Percentiles rank a stretch among this genome's conserved stretches.
phyloP scores from a whole-genome alignment of 495 filamentous ascomycete genomes.

The Neurospora cerealis region DNA sequence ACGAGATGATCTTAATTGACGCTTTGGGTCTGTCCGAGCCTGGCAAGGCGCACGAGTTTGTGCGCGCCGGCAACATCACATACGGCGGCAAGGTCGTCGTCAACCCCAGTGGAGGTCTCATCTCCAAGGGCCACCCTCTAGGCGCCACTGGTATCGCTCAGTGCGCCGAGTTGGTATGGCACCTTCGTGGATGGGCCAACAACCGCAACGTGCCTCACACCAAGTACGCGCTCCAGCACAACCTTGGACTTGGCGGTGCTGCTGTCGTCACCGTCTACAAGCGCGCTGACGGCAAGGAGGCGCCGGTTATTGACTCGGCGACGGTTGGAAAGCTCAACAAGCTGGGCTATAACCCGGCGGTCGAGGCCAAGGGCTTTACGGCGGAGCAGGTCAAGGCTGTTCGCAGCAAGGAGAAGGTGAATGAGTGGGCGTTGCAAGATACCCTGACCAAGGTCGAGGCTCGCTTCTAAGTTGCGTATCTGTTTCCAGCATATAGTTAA shows the following conservation, averaged over 20 bases:
- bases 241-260: slow-evolving; percentile 85
- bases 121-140: slow-evolving; percentile 92
- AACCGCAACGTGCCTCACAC: slow-evolving; percentile 67
- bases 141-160: slow-evolving; percentile 91
- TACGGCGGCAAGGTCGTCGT: slow-evolving; percentile 82
- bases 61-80: slow-evolving; percentile 79
- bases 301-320: slow-evolving; percentile 42
- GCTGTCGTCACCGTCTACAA: slow-evolving; percentile 86
- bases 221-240: slow-evolving; percentile 75
- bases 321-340: slow-evolving; percentile 52
- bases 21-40: slow-evolving; percentile 67
- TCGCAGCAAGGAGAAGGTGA: slow-evolving; percentile 56
- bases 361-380: slow-evolving; percentile 79
- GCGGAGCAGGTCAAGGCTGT: slow-evolving; percentile 60
- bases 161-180: slow-evolving; percentile 94
- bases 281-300: slow-evolving; percentile 66
- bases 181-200: slow-evolving; percentile 91
- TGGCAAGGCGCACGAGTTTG: slow-evolving; percentile 89
- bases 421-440: slow-evolving; percentile 67
- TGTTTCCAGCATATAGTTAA: neutral
- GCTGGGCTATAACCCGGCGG: slow-evolving; percentile 87
- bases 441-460: slow-evolving; percentile 56
- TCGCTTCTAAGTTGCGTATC: slow-evolving; percentile 24
- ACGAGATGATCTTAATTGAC: slow-evolving; percentile 86
- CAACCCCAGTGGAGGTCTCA: slow-evolving; percentile 89